Evolutionary conservation across 352 stramenopile genomes (phyloP).

Genomic region (Globisporangium canariense): DNA sequence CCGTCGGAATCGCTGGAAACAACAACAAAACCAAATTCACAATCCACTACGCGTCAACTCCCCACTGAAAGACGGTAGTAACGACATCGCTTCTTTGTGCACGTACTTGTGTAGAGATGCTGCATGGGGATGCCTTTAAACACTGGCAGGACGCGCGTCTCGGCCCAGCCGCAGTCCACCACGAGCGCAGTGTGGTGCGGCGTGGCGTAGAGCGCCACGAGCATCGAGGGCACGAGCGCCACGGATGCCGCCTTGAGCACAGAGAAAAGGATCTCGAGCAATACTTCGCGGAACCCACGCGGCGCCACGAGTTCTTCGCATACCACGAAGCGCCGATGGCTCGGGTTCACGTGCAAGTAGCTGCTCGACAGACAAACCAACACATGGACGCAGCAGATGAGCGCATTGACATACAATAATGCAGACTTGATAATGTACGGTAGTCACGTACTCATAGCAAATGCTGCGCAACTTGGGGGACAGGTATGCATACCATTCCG

Average conservation of each 20-base stretch:
- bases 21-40: background rate
- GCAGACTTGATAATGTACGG: too few species aligned
- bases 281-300: conserved; percentile 52
- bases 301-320: conserved; percentile 76
- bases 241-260: conserved; percentile 65
- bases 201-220: conserved; percentile 69
- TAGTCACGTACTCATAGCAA: conserved; percentile 66
- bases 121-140: conserved; percentile 81
- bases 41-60: background rate
- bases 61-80: background rate
- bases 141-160: conserved; percentile 73
- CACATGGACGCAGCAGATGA: background rate
- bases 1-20: conserved; percentile 37
- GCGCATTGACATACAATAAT: background rate
- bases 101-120: conserved; percentile 62
- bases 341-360: conserved; percentile 67
- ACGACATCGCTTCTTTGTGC: background rate
- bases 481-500: conserved; percentile 49
- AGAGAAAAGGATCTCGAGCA: conserved; percentile 61
- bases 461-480: conserved; percentile 52
- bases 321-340: conserved; percentile 68
- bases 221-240: conserved; percentile 60
- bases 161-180: conserved; percentile 71
- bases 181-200: conserved; percentile 73
- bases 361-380: conserved; percentile 19